These are phyloP conservation scores for Monilinia fructigena DNA, from an alignment of 2,329 filamentous ascomycete species.

Conservation along the genomic window DNA sequence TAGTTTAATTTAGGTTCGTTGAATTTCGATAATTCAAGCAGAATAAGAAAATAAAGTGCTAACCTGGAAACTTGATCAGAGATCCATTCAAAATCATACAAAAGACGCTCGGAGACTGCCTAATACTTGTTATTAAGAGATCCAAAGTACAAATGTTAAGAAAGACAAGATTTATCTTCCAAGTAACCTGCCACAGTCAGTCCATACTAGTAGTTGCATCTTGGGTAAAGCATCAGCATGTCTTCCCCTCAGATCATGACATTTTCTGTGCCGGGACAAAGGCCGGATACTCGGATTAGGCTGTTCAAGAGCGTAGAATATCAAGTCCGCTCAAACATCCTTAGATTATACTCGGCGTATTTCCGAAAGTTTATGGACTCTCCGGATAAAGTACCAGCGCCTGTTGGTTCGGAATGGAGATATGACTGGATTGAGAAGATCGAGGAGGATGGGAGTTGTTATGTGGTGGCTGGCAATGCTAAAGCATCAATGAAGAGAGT, in stretches of 20 bases:
- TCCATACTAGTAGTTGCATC: no score
- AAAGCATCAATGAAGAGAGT: not conserved
- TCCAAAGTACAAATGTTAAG: no score
- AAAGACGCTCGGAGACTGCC: no score
- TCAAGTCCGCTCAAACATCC: constrained; percentile 22
- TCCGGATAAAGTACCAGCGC: constrained; percentile 19
- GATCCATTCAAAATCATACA: no score
- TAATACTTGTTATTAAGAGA: no score
- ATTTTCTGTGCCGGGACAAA: not conserved
- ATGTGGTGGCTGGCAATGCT: not conserved
- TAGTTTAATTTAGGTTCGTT: no score
- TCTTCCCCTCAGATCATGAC: not conserved
- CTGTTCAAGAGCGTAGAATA: not conserved
- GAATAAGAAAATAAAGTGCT: no score
- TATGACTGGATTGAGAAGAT: not conserved
- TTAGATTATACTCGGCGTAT: constrained; percentile 24
- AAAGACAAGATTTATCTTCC: no score
- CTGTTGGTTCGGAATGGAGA: not conserved
- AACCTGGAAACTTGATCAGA: no score
- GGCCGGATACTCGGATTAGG: not conserved
- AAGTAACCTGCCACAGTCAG: no score
- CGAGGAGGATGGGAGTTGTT: not conserved
- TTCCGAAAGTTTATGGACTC: constrained; percentile 26
- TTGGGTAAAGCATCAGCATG: not conserved
- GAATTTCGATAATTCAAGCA: no score